A percentile compares a stretch with the other conserved stretches of the same genome.
phyloP scores from a whole-genome alignment of 2,329 filamentous ascomycete species.

The Talaromyces sp. region DNA sequence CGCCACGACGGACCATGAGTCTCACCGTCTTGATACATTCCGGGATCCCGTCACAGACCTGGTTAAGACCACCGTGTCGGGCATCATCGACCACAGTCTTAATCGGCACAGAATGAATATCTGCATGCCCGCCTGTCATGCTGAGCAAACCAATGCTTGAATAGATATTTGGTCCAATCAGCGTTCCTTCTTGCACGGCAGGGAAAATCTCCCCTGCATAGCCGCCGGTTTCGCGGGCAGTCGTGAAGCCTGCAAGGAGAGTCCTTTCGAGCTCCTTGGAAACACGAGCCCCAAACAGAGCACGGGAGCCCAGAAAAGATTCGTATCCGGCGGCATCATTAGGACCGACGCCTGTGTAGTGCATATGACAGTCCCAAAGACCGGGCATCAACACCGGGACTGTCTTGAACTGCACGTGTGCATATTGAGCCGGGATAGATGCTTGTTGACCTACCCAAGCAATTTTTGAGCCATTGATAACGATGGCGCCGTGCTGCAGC shows the following conservation, averaged over 20 bases:
- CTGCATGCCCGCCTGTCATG: conserved; percentile 47
- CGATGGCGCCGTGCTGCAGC: conserved; percentile 32
- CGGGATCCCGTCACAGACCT: conserved; percentile 42
- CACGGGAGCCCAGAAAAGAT: conserved; percentile 16
- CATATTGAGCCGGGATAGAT: conserved; percentile 28
- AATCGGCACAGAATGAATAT: conserved; percentile 35
- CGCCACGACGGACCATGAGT: conserved; percentile 40
- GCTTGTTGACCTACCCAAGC: conserved; percentile 32
- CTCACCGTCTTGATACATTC: conserved; percentile 42
- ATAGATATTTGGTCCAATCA: conserved; percentile 47
- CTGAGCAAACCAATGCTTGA: conserved; percentile 39
- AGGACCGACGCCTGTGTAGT: conserved; percentile 37
- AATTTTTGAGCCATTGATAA: conserved; percentile 36
- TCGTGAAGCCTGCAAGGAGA: conserved; percentile 47
- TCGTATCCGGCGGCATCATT: conserved; percentile 13
- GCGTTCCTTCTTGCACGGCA: conserved; percentile 39
- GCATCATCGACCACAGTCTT: conserved; percentile 26
- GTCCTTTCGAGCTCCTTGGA: conserved; percentile 37
- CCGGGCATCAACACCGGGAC: conserved; percentile 47
- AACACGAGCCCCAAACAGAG: conserved; percentile 37
- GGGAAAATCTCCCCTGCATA: conserved; percentile 40
- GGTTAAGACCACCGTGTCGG: conserved; percentile 26
- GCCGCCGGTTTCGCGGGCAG: conserved; percentile 45
- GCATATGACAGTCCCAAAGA: conserved; percentile 50
- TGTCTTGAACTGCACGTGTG: conserved; percentile 19